Conservation (phyloP, 2,329 filamentous ascomycete genomes). For the Exophiala oligosperma region DNA sequence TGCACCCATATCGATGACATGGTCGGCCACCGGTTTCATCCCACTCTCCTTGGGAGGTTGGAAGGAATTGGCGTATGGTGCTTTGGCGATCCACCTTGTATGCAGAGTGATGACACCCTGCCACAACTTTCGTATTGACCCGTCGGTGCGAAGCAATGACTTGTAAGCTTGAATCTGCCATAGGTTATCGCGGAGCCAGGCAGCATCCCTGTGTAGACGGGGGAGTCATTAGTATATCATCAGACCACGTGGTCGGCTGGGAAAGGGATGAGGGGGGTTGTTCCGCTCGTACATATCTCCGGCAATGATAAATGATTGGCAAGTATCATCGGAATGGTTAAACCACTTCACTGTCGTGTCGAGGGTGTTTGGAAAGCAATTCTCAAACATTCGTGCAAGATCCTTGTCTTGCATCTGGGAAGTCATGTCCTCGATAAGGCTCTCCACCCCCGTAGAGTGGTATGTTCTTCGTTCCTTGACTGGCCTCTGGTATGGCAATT, state of each 20-base stretch:
- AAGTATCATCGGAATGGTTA: conserved; percentile 59
- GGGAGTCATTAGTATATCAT: too few relatives aligned
- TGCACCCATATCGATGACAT: conserved; percentile 67
- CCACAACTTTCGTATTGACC: conserved; percentile 73
- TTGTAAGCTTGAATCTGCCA: conserved; percentile 94
- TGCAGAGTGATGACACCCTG: conserved; percentile 95
- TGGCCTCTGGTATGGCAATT: conserved; percentile 4
- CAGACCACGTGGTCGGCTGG: too few relatives aligned
- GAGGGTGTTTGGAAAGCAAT: conserved; percentile 87
- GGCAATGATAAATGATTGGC: conserved; percentile 90
- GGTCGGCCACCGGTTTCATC: conserved; percentile 57
- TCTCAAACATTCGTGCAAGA: conserved; percentile 88
- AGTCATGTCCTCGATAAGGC: not conserved
- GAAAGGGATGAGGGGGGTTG: not conserved
- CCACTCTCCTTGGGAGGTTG: conserved; percentile 86
- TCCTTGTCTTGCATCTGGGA: conserved; percentile 80
- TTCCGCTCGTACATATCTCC: conserved; percentile 65
- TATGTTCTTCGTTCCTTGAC: conserved; percentile 1
- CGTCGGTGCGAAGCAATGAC: conserved; percentile 75
- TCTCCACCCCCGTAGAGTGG: conserved; percentile 5
- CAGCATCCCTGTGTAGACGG: not conserved
- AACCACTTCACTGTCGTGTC: conserved; percentile 91
- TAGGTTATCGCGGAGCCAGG: conserved; percentile 80
- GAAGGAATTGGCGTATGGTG: conserved; percentile 97
- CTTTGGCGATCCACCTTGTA: conserved; percentile 87